Conservation (phyloP, 2,329 filamentous ascomycete genomes). For the Pseudogymnoascus sp. region DNA sequence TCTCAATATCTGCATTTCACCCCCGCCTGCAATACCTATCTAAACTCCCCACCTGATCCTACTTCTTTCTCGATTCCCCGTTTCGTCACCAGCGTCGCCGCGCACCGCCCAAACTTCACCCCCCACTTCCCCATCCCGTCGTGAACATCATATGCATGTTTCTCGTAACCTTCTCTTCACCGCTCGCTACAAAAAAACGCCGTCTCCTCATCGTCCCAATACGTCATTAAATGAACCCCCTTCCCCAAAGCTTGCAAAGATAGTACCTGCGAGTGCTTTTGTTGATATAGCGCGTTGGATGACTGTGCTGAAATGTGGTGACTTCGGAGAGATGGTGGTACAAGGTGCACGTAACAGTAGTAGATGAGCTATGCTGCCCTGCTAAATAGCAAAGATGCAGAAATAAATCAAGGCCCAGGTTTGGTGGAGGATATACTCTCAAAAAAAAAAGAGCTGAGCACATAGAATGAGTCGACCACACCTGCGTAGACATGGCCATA, state of each 20-base stretch:
- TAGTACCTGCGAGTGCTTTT: background rate
- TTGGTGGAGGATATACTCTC: background rate
- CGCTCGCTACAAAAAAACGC: background rate
- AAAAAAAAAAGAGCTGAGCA: background rate
- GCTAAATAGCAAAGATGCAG: background rate
- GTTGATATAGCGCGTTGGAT: background rate
- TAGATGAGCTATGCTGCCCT: background rate
- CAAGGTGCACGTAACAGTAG: background rate
- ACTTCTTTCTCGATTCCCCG: background rate
- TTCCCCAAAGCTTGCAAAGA: background rate
- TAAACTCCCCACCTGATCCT: background rate
- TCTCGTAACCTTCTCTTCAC: background rate
- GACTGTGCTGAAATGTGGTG: background rate
- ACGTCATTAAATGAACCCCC: background rate
- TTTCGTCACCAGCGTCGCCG: background rate
- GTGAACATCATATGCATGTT: conserved; percentile 5
- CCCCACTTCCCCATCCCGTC: background rate
- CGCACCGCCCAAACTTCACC: background rate
- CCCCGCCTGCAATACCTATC: background rate
- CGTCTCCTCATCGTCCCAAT: background rate
- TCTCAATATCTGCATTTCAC: conserved; percentile 6
- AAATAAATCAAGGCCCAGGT: too few species aligned
- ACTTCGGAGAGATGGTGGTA: background rate
- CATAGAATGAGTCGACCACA: background rate
- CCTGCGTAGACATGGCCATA: background rate